Base-by-base conservation (phyloP, 164 flowering plant genomes). In the Chimonanthus praecox region DNA sequence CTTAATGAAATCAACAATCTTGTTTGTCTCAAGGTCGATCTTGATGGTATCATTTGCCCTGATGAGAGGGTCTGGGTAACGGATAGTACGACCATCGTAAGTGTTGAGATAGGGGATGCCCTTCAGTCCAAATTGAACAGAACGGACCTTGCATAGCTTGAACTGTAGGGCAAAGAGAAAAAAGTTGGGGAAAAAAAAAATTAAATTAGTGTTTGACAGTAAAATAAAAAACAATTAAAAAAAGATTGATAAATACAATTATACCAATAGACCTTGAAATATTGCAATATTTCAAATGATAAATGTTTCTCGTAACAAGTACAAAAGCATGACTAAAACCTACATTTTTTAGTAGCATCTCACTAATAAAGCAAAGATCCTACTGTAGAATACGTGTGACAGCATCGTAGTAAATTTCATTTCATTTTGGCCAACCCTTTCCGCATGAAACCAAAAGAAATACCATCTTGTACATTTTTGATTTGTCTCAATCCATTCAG, bases 31-130 rank as follows among this genome's bases (percentile, higher is more conserved):
- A 3, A 91, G 77, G 72, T 91, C 97, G 7, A 91, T 81, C 77
- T 91, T 90, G 78, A 91, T 88, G 74, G 92, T 91, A 78, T 91
- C 97, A 73, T 91, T 90, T 45, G 97, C 97, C 77, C 84, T 89
- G 82, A 91, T 91, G 47, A 91, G 84, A 3, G 97, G 97, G 69
- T 91, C 97, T 0, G 97, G 94, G 80, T 91, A 91, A 50, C 97
- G 97, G 77, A 91, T 91, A 8, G 94, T 91, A 18, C 97, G 85
- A 3, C 97, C 97, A 84, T 91, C 94, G 72, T 85, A 91, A 63
- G 97, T 91, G 81, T 90, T 90, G 11, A 91, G 60, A 82, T 86
- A 89, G 11, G 97, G 97, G 20, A 91, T 91, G 13, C 94, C 94
- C 73, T 91, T 91, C 58, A 80, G 82, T 3, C 97, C 97, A 77